Base-by-base conservation (phyloP, 768 basidiomycete genomes). In the Tricholoma bakamatsutake region DNA sequence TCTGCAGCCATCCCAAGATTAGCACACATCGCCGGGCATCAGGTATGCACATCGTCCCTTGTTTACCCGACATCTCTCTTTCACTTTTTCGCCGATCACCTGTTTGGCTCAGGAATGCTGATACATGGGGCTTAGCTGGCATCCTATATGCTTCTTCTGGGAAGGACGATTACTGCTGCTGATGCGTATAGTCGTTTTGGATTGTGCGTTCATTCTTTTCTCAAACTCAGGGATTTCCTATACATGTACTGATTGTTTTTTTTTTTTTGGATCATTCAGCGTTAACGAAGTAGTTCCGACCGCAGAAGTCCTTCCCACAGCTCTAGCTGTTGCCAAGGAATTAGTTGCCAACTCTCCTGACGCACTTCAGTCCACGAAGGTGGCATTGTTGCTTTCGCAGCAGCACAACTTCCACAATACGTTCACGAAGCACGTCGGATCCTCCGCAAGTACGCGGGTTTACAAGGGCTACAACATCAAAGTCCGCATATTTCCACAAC, bases 301-400 rank as follows among this genome's bases (percentile, higher is more conserved):
- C 35, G 61, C 72, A 0, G 63, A 82, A 42, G 80, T 91, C 2
- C 62, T 93, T 10, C 60, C 79, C 5, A 75, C 82, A 7, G 90
- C 91, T 2, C 67, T 93, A 28, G 70, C 73, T 3, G 67, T 83
- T 54, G 90, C 92, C 2, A 69, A 75, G 52, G 71, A 79, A 53
- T 83, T 93, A 58, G 69, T 69, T 13, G 63, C 65, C 21, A 88
- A 88, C 61, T 90, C 88, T 1, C 92, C 91, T 0, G 92, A 93
- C 66, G 77, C 90, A 0, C 84, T 93, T 1, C 86, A 88, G 60
- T 77, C 80, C 46, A 87, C 89, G 2, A 94, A 93, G 66, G 73
- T 77, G n/a, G 87, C 78, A 1, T 71, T 94, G 8, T 52, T 88
- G 13, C 67, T 87, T 2, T 71, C 80, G 1, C 79, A 84, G 57